phyloP scores from a whole-genome alignment of 2,329 filamentous ascomycete species.

The Clonostachys chloroleuca region DNA sequence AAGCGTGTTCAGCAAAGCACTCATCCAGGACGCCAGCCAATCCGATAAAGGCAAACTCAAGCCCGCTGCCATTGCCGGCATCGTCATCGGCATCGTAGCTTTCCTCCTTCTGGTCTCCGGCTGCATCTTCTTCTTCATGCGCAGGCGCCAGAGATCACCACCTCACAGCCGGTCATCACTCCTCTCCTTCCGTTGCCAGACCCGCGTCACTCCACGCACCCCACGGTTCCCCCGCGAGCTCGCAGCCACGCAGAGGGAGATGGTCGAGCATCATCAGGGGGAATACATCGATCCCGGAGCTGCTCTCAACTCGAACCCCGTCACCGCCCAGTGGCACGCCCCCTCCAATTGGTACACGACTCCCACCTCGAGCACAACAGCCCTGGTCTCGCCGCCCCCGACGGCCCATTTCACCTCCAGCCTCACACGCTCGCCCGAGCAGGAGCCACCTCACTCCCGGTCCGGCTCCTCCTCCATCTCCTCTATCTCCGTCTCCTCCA shows the following conservation, averaged over 20 bases:
- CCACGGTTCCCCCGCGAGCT: constrained; percentile 8
- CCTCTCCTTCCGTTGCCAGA: constrained; percentile 47
- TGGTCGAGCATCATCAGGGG: constrained; percentile 10
- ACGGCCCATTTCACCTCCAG: neutral
- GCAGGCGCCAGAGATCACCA: constrained; percentile 26
- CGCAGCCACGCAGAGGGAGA: neutral
- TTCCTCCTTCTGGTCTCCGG: constrained; percentile 28
- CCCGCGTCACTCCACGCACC: constrained; percentile 18
- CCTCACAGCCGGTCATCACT: constrained; percentile 30
- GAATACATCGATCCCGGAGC: constrained; percentile 5
- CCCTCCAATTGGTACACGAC: neutral
- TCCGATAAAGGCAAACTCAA: constrained; percentile 17
- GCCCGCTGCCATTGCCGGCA: constrained; percentile 35
- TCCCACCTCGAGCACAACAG: neutral
- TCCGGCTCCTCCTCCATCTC: neutral
- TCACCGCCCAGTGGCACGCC: constrained; percentile 5
- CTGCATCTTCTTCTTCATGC: constrained; percentile 36
- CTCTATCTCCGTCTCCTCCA: constrained; percentile 19
- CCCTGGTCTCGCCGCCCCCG: neutral
- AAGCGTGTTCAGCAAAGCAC: constrained; percentile 34
- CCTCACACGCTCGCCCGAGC: too few relatives aligned
- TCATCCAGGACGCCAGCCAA: constrained; percentile 25
- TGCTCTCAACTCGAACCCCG: constrained; percentile 8
- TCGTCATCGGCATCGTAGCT: constrained; percentile 31
- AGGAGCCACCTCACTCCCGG: neutral